Conservation (phyloP, 805 yeast genomes). For the Metschnikowia cubensis region DNA sequence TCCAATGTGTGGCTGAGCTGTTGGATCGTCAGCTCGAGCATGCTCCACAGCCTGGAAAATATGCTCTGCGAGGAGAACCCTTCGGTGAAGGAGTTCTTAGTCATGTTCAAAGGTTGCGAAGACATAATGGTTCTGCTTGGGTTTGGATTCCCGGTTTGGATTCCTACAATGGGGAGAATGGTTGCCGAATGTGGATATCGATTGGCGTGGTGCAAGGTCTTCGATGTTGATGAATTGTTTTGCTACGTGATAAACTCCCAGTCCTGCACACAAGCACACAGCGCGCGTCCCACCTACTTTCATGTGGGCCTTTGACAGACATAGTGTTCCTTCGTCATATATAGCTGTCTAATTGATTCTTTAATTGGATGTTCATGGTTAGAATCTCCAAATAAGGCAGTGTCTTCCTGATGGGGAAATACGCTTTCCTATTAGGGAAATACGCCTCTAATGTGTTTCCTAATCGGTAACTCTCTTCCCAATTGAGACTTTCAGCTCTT, state of each 20-base stretch:
- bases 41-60: constrained; percentile 1
- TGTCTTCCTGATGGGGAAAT: too few species aligned
- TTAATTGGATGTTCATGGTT: too few species aligned
- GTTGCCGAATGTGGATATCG: too few species aligned
- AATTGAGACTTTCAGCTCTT: too few species aligned
- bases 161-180: too few species aligned
- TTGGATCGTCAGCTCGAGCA: not conserved
- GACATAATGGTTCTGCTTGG: not conserved
- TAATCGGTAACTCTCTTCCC: not conserved
- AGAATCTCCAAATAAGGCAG: too few species aligned
- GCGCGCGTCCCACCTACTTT: not conserved
- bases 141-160: too few species aligned
- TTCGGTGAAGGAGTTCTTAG: constrained; percentile 4
- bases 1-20: not conserved
- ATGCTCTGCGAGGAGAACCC: not conserved
- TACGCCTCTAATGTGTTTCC: too few species aligned
- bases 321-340: too few species aligned
- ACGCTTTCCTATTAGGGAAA: too few species aligned
- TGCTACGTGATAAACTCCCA: not conserved
- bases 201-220: not conserved
- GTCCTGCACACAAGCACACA: not conserved
- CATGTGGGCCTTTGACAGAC: too few species aligned
- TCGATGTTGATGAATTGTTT: not conserved
- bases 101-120: not conserved
- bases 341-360: too few species aligned